phyloP scores from a whole-genome alignment of 495 filamentous ascomycete genomes.

The Penicillium cosmopolitanum region DNA sequence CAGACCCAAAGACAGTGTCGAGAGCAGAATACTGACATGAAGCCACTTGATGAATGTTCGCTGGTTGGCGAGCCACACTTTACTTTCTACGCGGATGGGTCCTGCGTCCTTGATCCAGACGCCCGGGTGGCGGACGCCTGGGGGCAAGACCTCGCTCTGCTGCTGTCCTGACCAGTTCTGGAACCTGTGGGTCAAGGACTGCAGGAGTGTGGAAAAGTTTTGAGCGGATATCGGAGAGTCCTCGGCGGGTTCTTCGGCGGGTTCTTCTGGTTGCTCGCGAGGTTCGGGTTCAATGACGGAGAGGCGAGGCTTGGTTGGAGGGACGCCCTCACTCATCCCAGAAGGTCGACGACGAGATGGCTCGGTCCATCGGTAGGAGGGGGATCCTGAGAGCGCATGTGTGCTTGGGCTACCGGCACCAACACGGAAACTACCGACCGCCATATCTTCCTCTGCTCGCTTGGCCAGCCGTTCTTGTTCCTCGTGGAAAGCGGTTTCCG shows the following conservation, averaged over 20 bases:
- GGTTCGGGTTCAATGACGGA: slow-evolving; percentile 24
- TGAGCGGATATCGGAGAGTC: slow-evolving; percentile 31
- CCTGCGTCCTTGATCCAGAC: slow-evolving; percentile 92
- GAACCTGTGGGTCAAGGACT: slow-evolving; percentile 72
- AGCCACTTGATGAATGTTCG: slow-evolving; percentile 98
- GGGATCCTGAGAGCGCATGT: slow-evolving; percentile 58
- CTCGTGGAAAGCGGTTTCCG: slow-evolving; percentile 85
- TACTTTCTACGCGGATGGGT: slow-evolving; percentile 87
- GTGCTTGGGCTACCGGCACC: slow-evolving; percentile 51
- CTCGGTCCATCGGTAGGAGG: slow-evolving; percentile 41
- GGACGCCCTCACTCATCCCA: slow-evolving; percentile 20
- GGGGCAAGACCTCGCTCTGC: slow-evolving; percentile 60
- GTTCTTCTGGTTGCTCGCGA: slow-evolving; percentile 18
- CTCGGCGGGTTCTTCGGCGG: slow-evolving; percentile 21
- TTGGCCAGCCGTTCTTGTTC: slow-evolving; percentile 81
- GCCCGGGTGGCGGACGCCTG: slow-evolving; percentile 81
- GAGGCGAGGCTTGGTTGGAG: slow-evolving; percentile 24
- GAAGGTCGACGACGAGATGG: slow-evolving; percentile 28
- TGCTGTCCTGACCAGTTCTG: slow-evolving; percentile 62
- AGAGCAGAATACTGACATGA: slow-evolving; percentile 85
- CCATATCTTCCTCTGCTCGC: slow-evolving; percentile 82
- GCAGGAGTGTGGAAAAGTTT: slow-evolving; percentile 63
- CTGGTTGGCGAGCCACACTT: slow-evolving; percentile 98
- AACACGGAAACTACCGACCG: slow-evolving; percentile 82
- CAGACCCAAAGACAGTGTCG: slow-evolving; percentile 77